These are phyloP conservation scores for Xylaria sp. DNA, from an alignment of 2,329 filamentous ascomycete genomes.

Conservation along the genomic window DNA sequence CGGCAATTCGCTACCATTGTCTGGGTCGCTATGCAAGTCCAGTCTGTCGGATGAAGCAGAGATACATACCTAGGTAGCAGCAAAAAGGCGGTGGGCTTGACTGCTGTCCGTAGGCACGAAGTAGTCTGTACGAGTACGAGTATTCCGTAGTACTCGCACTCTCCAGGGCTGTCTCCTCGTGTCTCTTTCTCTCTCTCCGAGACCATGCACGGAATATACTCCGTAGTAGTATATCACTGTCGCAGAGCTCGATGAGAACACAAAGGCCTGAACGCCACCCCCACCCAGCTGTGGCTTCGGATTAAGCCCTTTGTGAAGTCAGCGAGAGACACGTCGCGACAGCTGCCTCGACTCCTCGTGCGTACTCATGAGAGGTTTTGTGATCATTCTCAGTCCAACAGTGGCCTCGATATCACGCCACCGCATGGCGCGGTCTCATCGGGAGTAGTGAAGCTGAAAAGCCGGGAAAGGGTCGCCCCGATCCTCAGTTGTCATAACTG, in stretches of 20 bases:
- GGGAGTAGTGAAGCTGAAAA: conserved; percentile 12
- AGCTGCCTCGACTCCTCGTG: conserved; percentile 2
- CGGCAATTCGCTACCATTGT: conserved; percentile 13
- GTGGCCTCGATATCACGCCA: background rate
- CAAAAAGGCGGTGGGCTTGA: conserved; percentile 5
- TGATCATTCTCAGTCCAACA: background rate
- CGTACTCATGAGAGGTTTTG: background rate
- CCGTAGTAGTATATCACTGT: background rate
- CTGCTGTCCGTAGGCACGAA: background rate
- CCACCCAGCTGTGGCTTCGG: conserved; percentile 3
- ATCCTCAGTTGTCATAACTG: background rate
- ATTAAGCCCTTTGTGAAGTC: background rate
- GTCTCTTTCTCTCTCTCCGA: background rate
- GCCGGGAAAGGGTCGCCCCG: background rate
- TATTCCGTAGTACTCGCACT: no score
- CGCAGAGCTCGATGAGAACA: background rate
- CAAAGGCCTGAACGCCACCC: conserved; percentile 1
- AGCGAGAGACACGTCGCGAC: conserved; percentile 9
- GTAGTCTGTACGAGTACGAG: no score
- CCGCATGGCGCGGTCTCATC: background rate
- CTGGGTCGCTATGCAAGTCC: background rate
- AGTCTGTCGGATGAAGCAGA: background rate
- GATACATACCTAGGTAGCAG: background rate
- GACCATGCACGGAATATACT: no score
- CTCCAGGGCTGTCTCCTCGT: no score